Evolutionary conservation across 768 basidiomycete species (phyloP).

Genomic region (Suillus bovinus): DNA sequence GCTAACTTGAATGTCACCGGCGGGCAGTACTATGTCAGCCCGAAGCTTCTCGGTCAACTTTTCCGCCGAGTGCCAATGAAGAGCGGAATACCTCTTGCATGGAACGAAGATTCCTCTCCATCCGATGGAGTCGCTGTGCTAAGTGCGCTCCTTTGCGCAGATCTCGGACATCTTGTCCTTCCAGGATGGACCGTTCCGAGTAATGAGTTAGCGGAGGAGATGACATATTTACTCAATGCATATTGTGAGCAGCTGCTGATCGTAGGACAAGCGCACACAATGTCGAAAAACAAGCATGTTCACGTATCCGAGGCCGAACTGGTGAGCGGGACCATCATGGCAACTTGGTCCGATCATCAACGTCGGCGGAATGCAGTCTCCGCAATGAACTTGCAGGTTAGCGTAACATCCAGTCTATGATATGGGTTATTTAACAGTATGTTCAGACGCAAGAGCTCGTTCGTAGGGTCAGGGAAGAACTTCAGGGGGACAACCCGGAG

Average conservation of each 20-base stretch:
- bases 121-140: slow-evolving; percentile 29
- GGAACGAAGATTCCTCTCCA: slow-evolving; percentile 19
- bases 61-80: slow-evolving; percentile 50
- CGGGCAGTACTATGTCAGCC: slow-evolving; percentile 49
- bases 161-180: slow-evolving; percentile 32
- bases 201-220: slow-evolving; percentile 35
- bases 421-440: slow-evolving; percentile 3
- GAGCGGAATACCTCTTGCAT: slow-evolving; percentile 31
- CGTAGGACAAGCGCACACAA: slow-evolving; percentile 39
- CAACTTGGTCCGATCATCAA: slow-evolving; percentile 43
- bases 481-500: slow-evolving; percentile 19
- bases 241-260: slow-evolving; percentile 34
- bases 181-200: slow-evolving; percentile 21
- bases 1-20: slow-evolving; percentile 19
- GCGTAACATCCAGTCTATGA: slow-evolving; percentile 6
- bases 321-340: slow-evolving; percentile 47
- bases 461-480: slow-evolving; percentile 35
- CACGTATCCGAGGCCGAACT: slow-evolving; percentile 43
- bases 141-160: slow-evolving; percentile 23
- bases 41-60: slow-evolving; percentile 57
- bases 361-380: slow-evolving; percentile 38
- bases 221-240: slow-evolving; percentile 36
- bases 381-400: slow-evolving; percentile 47
- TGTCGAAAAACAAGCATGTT: slow-evolving; percentile 36
- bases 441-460: slow-evolving; percentile 41